Evolutionary conservation across 306 rosid species (phyloP), one percentile per base, ranked within the genome.

Genomic region (Vigna mungo): DNA sequence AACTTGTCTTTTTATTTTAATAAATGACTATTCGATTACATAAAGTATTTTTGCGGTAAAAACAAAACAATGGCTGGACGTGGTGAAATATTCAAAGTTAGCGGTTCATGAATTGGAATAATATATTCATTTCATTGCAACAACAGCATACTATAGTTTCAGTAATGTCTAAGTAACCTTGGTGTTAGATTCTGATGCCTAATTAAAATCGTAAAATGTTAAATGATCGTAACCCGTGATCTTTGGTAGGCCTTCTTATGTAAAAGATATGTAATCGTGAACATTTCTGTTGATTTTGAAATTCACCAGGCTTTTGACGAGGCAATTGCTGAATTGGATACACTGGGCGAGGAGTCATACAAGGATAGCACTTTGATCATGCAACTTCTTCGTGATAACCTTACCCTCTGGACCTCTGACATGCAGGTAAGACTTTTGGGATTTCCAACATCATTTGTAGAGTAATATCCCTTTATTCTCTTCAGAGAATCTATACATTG

Each of bases 321-420:
- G 80, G 99, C 99, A 2, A 96, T 96, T 54, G 99, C 98, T 55
- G 98, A 92, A 84, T 88, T 96, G 93, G 99, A 96, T 80, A 92
- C 99, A 55, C 79, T 96, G 76, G 99, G 98, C 36, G 99, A 92
- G 88, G 99, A 96, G 76, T 96, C 98, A 3, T 96, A 96, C 88
- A 96, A 96, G 90, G 99, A 96, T 39, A 96, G 99, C 94, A 96
- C 99, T 76, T 86, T 96, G 94, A 96, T 96, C 85, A 96, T 96
- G 98, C 98, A 96, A 84, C 93, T 96, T 82, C 99, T 96, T 56
- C 99, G 99, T 68, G 99, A 96, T 66, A 96, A 96, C 83, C 97
- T 96, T 80, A 92, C 99, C 59, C 96, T 96, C 8, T 96, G 99
- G 99, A 96, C 98, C 81, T 96, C 97, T 15, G 99, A 96, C 87